Base-by-base conservation (phyloP, 192 early-diverging fungal species). In the Linnemannia elongata region DNA sequence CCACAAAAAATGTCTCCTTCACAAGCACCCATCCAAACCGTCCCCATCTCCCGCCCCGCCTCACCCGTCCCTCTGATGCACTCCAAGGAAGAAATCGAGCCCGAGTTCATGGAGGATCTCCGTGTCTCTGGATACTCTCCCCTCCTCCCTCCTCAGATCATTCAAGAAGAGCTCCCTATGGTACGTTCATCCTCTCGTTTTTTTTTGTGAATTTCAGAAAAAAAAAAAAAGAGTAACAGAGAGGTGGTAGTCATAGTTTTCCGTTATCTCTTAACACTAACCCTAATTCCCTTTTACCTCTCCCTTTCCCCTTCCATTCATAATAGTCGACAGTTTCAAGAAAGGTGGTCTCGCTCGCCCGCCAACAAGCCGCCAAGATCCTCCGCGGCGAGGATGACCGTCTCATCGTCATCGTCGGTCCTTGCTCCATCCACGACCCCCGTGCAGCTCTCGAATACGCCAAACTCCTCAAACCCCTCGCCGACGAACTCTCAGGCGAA, bases 361-460 rank as follows among this genome's bases (percentile, higher is more conserved):
- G 94, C 76, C 89, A 93, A 74, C 90, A 94, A 75, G 92, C 94
- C 54, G 92, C 93, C 71, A 90, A 93, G 71, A 96, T 97, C 75
- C 89, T 99, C 73, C 91, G 93, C 45, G 94, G 95, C 39, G 87
- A 92, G 47, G 97, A 97, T 81, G 97, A 99, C 90, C 92, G 97
- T 57, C 91, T 99, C 10, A 91, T 99, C 41, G 93, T 97, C 17
- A 93, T 99, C 52, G 97, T 98, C 30, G 98, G 98, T 12, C 98
- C 98, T 15, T 99, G 98, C 89, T 97, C 97, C 20, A 99, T 99
- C 87, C 98, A 99, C 90, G 96, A 99, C 85, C 91, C 94, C 30
- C 85, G 93, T 38, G 95, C 96, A 10, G 98, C 98, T 7, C 80
- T 94, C 35, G 97, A 96, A 78, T 98, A 99, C 92, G 95, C 94